Conservation (phyloP, 805 yeast species). For the Babjeviella inositovora region DNA sequence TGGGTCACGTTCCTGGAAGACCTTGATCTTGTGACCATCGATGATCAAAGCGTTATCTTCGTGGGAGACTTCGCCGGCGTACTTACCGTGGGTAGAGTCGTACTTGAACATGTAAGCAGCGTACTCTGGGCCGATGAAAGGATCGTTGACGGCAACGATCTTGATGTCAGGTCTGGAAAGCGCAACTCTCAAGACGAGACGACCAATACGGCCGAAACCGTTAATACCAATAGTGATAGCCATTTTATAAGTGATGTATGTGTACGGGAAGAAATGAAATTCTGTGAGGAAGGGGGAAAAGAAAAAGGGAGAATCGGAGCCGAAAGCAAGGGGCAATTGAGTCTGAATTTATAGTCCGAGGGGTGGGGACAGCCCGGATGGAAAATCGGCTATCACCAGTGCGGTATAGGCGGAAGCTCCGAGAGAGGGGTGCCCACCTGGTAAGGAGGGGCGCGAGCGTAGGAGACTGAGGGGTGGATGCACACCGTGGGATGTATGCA, state of each 20-base stretch:
- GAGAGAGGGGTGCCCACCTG: no score
- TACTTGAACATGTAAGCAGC: conserved; percentile 94
- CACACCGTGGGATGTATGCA: no score
- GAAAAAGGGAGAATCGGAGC: no score
- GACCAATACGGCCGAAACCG: conserved; percentile 93
- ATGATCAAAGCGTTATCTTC: conserved; percentile 47
- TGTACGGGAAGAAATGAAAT: no score
- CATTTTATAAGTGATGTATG: conserved; percentile 13
- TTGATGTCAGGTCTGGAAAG: conserved; percentile 57
- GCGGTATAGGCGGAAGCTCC: no score
- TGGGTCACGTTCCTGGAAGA: conserved; percentile 77
- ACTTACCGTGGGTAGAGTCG: conserved; percentile 86
- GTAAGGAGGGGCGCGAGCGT: no score
- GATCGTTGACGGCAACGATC: conserved; percentile 83
- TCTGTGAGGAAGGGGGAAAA: no score
- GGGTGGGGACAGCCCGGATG: no score
- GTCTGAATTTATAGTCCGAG: no score
- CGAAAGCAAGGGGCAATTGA: no score
- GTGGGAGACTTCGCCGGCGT: conserved; percentile 53
- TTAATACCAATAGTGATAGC: conserved; percentile 73
- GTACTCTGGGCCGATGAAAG: conserved; percentile 78
- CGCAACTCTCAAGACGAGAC: conserved; percentile 77
- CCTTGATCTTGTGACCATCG: conserved; percentile 50
- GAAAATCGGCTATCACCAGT: no score
- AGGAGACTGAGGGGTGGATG: no score